These are phyloP conservation scores for Talaromyces proteolyticus DNA, from an alignment of 495 filamentous ascomycete genomes.

Conservation along the genomic window DNA sequence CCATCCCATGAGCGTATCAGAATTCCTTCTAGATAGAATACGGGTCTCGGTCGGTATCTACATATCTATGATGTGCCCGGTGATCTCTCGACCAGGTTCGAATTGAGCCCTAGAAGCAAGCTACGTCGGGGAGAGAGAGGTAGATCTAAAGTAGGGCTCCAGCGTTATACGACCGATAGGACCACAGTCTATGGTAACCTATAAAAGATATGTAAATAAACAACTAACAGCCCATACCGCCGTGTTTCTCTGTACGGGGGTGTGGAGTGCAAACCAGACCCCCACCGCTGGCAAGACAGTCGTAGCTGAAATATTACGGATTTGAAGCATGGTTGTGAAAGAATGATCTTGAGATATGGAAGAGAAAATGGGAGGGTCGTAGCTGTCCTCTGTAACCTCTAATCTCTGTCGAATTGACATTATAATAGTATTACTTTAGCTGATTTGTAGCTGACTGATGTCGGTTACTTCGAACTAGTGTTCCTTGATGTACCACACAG, in stretches of 20 bases:
- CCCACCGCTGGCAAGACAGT: too few species aligned
- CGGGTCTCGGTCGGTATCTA: slow-evolving; percentile 12
- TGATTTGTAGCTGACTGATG: too few species aligned
- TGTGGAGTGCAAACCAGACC: too few species aligned
- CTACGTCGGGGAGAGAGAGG: not conserved
- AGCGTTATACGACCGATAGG: slow-evolving; percentile 8
- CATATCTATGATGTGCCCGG: slow-evolving; percentile 13
- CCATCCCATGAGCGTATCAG: slow-evolving; percentile 6
- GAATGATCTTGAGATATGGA: too few species aligned
- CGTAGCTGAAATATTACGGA: too few species aligned
- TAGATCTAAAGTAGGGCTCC: not conserved
- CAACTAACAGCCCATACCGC: not conserved
- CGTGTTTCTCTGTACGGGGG: not conserved
- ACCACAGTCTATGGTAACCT: slow-evolving; percentile 15
- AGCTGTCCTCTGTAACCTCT: too few species aligned
- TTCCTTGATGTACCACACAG: too few species aligned
- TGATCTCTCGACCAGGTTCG: slow-evolving; percentile 8
- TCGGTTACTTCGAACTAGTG: too few species aligned
- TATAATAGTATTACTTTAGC: too few species aligned
- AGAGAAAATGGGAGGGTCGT: too few species aligned
- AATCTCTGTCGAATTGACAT: too few species aligned
- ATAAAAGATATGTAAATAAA: not conserved
- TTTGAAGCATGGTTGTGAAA: too few species aligned
- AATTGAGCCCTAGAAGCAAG: slow-evolving; percentile 6
- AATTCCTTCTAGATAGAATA: slow-evolving; percentile 5